Evolutionary conservation across 495 filamentous ascomycete species (phyloP).

Genomic region (Talaromyces liani): DNA sequence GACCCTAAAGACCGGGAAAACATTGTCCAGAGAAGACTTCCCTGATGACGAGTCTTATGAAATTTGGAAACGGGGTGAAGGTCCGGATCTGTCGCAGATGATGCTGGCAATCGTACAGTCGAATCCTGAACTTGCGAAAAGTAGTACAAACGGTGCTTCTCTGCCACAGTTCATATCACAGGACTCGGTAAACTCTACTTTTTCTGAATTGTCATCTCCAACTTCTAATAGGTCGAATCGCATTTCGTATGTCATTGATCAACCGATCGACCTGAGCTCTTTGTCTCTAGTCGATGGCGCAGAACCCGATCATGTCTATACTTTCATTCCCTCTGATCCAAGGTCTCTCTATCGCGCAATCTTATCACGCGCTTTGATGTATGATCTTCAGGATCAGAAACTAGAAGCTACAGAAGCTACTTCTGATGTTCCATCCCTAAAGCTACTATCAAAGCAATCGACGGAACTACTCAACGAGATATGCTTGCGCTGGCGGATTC

Average conservation of each 20-base stretch:
- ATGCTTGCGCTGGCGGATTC: constrained; percentile 83
- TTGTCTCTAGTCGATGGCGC: constrained; percentile 54
- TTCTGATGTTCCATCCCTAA: constrained; percentile 46
- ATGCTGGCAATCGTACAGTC: constrained; percentile 83
- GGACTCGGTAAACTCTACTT: constrained; percentile 40
- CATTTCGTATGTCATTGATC: constrained; percentile 64
- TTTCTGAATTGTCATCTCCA: constrained; percentile 53
- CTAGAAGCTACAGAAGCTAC: constrained; percentile 45
- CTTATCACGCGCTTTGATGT: constrained; percentile 62
- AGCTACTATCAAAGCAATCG: constrained; percentile 73
- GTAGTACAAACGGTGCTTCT: constrained; percentile 41
- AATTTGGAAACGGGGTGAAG: constrained; percentile 80
- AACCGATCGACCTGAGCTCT: constrained; percentile 67
- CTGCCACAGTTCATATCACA: constrained; percentile 44
- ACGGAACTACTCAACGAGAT: constrained; percentile 79
- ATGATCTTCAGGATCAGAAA: constrained; percentile 54
- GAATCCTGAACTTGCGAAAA: constrained; percentile 79
- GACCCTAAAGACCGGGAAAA: constrained; percentile 68
- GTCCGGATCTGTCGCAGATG: constrained; percentile 78
- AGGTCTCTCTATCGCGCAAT: constrained; percentile 74
- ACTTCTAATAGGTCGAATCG: constrained; percentile 36
- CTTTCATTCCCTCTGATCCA: constrained; percentile 83
- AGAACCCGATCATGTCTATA: constrained; percentile 54
- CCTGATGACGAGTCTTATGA: constrained; percentile 86
- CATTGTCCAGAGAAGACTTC: constrained; percentile 78